phyloP scores from a whole-genome alignment of 768 basidiomycete species.

The Pleurotus citrinopileatus region DNA sequence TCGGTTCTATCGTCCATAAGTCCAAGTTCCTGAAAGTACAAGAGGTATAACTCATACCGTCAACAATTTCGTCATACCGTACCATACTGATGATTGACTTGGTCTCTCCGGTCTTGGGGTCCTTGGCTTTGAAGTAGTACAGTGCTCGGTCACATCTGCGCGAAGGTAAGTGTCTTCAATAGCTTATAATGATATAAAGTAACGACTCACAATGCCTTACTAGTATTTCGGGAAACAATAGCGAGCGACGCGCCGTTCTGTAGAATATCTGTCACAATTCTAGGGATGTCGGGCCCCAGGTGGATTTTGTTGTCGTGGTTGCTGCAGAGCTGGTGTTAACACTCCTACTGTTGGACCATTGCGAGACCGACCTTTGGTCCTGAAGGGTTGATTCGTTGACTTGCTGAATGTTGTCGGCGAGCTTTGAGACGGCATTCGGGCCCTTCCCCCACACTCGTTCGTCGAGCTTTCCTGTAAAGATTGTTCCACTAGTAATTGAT shows the following conservation, averaged over 20 bases:
- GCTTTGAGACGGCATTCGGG: background rate
- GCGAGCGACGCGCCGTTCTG: background rate
- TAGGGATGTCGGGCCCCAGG: background rate
- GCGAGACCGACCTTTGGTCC: background rate
- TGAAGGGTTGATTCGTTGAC: background rate
- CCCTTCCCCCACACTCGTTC: background rate
- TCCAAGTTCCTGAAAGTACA: background rate
- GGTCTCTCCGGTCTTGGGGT: background rate
- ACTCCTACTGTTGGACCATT: background rate
- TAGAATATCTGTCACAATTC: background rate
- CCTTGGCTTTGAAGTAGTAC: background rate
- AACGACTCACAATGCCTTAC: background rate
- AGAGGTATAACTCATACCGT: background rate
- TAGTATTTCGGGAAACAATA: background rate
- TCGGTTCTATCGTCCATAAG: background rate
- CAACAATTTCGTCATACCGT: background rate
- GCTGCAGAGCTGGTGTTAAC: background rate
- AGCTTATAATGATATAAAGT: background rate
- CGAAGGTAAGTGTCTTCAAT: background rate
- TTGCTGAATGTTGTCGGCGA: background rate
- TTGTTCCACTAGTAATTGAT: background rate
- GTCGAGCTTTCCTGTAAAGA: background rate
- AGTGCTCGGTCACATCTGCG: conserved; percentile 1
- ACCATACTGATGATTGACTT: background rate
- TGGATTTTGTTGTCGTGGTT: background rate